Percentiles rank a stretch among this genome's conserved stretches.
phyloP scores from a whole-genome alignment of 352 stramenopile species.

The Phytophthora agathidicida region DNA sequence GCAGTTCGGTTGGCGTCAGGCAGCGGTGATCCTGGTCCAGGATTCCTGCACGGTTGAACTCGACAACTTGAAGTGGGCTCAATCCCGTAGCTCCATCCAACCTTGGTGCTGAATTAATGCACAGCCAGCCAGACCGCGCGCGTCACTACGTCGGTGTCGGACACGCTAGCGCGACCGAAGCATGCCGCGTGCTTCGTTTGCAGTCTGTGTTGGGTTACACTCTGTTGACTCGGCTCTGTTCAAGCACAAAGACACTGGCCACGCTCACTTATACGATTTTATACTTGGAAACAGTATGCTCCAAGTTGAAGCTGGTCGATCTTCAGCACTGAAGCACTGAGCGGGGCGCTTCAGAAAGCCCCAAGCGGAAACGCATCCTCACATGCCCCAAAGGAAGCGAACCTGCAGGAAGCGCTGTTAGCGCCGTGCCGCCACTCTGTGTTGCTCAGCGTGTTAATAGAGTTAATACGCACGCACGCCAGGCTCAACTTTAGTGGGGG shows the following conservation, averaged over 20 bases:
- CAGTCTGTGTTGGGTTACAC: background rate
- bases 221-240: background rate
- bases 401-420: background rate
- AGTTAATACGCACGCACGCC: conserved; percentile 11
- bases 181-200: too few species aligned
- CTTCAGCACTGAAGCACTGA: conserved; percentile 21
- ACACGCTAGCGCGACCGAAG: too few species aligned
- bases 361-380: conserved; percentile 11
- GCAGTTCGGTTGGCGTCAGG: too few species aligned
- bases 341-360: conserved; percentile 18
- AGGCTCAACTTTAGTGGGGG: conserved; percentile 21
- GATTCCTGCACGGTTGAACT: too few species aligned
- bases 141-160: conserved; percentile 3
- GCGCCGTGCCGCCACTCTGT: background rate
- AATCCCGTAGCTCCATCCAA: too few species aligned
- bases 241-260: conserved; percentile 10
- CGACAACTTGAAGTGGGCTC: too few species aligned
- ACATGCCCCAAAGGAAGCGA: background rate
- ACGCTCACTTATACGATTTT: background rate
- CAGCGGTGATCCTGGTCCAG: too few species aligned
- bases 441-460: conserved; percentile 14
- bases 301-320: conserved; percentile 16
- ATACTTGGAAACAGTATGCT: conserved; percentile 1
- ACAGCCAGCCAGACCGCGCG: background rate
- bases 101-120: too few species aligned